phyloP scores from a whole-genome alignment of 1,284 basidiomycete species.

The Albatrellus sp. region DNA sequence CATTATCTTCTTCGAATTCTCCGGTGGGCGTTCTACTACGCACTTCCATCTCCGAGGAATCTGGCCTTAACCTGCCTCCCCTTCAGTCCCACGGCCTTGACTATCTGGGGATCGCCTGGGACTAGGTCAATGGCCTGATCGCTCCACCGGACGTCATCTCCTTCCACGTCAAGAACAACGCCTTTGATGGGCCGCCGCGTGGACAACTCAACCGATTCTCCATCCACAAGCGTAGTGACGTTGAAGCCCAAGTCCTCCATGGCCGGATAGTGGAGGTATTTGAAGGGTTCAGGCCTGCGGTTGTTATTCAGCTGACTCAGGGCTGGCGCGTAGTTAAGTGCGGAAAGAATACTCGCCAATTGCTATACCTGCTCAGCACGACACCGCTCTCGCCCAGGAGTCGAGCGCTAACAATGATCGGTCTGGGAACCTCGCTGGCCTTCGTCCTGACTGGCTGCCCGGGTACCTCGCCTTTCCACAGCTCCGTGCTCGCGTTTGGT shows the following conservation, averaged over 20 bases:
- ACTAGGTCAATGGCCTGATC: conserved; percentile 84
- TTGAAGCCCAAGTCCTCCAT: conserved; percentile 43
- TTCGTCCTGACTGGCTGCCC: conserved; percentile 59
- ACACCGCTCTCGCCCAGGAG: conserved; percentile 43
- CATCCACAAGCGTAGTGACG: conserved; percentile 37
- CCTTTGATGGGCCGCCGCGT: conserved; percentile 72
- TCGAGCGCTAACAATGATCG: conserved; percentile 67
- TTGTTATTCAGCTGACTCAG: not conserved
- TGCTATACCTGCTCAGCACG: conserved; percentile 68
- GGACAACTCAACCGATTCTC: conserved; percentile 50
- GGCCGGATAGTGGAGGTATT: conserved; percentile 74
- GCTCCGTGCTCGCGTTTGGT: conserved; percentile 74
- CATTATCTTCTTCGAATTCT: too few species aligned
- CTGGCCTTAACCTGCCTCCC: conserved; percentile 53
- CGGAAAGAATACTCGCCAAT: conserved; percentile 43
- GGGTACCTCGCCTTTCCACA: conserved; percentile 58
- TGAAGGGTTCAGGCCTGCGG: conserved; percentile 83
- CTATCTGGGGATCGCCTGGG: conserved; percentile 66
- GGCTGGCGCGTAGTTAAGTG: not conserved
- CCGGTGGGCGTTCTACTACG: conserved; percentile 19
- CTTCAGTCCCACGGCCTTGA: conserved; percentile 52
- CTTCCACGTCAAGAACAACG: conserved; percentile 67
- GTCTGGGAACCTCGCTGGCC: conserved; percentile 49
- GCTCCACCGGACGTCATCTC: conserved; percentile 60
- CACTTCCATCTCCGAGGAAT: conserved; percentile 64